Conservation (phyloP, 345 rosid genomes). For the Draba incana region DNA sequence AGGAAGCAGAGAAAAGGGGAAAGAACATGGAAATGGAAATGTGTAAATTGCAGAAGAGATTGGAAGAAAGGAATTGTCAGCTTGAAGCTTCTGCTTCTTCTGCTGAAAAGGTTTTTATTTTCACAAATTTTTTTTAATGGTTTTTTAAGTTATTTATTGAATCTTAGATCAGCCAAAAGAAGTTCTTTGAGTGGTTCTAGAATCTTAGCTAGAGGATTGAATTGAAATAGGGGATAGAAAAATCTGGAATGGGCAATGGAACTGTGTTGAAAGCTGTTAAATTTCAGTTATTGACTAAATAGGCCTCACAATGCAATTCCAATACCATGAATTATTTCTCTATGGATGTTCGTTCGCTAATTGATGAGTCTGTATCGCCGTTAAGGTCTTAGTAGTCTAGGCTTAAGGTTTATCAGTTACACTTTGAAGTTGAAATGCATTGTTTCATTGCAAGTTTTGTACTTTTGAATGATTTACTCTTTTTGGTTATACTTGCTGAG, state of each 20-base stretch:
- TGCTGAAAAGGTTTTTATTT: constrained; percentile 70
- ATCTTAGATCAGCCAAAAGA: neutral
- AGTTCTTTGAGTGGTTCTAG: neutral
- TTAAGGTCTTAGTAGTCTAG: too few relatives aligned
- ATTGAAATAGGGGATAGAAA: neutral
- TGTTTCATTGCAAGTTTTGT: neutral
- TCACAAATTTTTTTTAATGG: neutral
- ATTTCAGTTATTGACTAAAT: neutral
- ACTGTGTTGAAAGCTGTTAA: neutral
- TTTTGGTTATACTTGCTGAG: neutral
- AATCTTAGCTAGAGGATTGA: constrained; percentile 1
- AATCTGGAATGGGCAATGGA: neutral
- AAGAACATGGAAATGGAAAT: constrained; percentile 68
- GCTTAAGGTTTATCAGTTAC: too few relatives aligned
- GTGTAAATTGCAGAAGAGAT: constrained; percentile 53
- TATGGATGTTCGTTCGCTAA: neutral
- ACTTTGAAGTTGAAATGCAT: neutral
- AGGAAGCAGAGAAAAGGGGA: constrained; percentile 83
- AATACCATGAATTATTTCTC: neutral
- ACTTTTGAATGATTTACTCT: neutral
- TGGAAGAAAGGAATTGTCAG: constrained; percentile 65
- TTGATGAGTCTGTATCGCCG: neutral
- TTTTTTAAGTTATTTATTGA: neutral
- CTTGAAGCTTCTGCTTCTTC: constrained; percentile 70
- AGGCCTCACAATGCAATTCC: neutral